Percentiles rank a stretch among this genome's conserved stretches.
phyloP scores from a whole-genome alignment of 106 monocot genomes.

The Agapanthus africanus region DNA sequence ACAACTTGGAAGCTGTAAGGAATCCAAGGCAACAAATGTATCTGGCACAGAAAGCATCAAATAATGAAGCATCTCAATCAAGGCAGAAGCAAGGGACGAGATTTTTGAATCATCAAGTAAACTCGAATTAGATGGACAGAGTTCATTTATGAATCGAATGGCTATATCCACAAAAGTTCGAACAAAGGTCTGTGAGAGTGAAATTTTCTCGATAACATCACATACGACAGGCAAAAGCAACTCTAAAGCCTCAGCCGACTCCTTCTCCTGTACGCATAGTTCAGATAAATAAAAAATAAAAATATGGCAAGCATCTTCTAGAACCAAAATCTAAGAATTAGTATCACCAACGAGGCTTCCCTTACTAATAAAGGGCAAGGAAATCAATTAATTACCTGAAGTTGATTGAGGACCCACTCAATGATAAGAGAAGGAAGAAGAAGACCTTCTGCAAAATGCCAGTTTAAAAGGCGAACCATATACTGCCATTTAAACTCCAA shows the following conservation, averaged over 20 bases:
- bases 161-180: slow-evolving; percentile 69
- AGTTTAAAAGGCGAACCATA: slow-evolving; percentile 67
- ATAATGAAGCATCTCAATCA: slow-evolving; percentile 67
- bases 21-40: slow-evolving; percentile 81
- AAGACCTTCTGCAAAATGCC: slow-evolving; percentile 82
- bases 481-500: slow-evolving; percentile 78
- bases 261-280: slow-evolving; percentile 66
- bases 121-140: slow-evolving; percentile 22
- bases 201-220: slow-evolving; percentile 54
- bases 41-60: slow-evolving; percentile 81
- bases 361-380: not conserved
- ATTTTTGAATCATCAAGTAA: slow-evolving; percentile 24
- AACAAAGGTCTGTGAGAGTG: slow-evolving; percentile 71
- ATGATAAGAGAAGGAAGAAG: slow-evolving; percentile 66
- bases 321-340: not conserved
- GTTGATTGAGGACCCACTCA: slow-evolving; percentile 71
- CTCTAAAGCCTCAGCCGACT: slow-evolving; percentile 64
- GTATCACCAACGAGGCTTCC: not conserved
- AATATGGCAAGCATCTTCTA: not conserved
- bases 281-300: slow-evolving; percentile 16
- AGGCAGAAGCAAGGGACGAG: slow-evolving; percentile 30
- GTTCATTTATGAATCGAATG: slow-evolving; percentile 45
- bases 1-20: slow-evolving; percentile 63
- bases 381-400: slow-evolving; percentile 56
- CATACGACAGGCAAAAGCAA: slow-evolving; percentile 75